Conservation (phyloP, 345 rosid species). For the Brassica rapa region DNA sequence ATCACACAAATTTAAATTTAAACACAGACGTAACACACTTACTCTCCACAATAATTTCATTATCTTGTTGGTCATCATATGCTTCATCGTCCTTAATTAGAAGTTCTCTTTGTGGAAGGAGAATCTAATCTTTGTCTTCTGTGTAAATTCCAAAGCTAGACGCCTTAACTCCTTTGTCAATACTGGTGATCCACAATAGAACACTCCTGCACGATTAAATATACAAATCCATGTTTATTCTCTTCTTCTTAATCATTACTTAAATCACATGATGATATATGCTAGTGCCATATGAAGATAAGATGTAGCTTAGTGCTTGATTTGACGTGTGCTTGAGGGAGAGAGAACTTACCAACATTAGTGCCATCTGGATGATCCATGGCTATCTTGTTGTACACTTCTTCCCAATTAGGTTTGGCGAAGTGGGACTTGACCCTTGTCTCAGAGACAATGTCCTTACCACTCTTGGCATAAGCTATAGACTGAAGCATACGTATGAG, state of each 20-base stretch:
- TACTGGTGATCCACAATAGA: conserved; percentile 67
- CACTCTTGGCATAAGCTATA: conserved; percentile 59
- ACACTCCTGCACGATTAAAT: conserved; percentile 61
- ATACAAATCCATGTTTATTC: background rate
- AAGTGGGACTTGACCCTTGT: conserved; percentile 72
- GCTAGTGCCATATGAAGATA: background rate
- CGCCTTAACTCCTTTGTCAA: conserved; percentile 57
- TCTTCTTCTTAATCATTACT: background rate
- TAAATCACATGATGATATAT: too few species aligned
- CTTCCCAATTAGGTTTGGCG: conserved; percentile 70
- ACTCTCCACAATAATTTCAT: background rate
- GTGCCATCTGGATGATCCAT: conserved; percentile 49
- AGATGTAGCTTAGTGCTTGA: background rate
- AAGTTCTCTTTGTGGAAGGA: conserved; percentile 81
- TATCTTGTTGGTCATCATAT: conserved; percentile 5
- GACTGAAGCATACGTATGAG: conserved; percentile 76
- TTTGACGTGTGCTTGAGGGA: background rate
- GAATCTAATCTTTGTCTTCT: conserved; percentile 65
- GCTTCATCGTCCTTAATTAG: conserved; percentile 32
- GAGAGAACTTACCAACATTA: conserved; percentile 57
- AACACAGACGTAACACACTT: background rate
- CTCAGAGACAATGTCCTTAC: conserved; percentile 68
- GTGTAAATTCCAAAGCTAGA: conserved; percentile 68
- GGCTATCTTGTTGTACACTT: conserved; percentile 61
- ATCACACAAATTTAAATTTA: background rate